These are phyloP conservation scores for Pholiota microspora DNA, from an alignment of 768 basidiomycete species.

Conservation along the genomic window DNA sequence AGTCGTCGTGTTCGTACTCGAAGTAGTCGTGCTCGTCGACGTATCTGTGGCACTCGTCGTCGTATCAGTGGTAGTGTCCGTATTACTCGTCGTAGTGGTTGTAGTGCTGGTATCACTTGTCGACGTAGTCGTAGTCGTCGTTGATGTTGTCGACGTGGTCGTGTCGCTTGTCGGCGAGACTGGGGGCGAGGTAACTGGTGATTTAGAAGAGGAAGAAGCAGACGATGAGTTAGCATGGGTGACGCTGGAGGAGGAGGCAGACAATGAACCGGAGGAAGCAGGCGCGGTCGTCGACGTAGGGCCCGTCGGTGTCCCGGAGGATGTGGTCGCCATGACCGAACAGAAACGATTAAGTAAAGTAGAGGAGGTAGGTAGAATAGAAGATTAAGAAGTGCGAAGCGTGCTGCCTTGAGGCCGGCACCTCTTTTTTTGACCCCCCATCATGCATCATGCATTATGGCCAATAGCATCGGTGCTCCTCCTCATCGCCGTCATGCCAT, in stretches of 20 bases:
- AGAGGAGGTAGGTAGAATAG: background rate
- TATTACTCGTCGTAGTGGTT: background rate
- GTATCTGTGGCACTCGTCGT: background rate
- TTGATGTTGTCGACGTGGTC: background rate
- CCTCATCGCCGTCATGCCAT: background rate
- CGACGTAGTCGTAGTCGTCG: background rate
- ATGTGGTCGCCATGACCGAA: background rate
- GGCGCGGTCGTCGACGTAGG: constrained; percentile 2
- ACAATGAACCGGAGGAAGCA: constrained; percentile 4
- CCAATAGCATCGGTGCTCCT: background rate
- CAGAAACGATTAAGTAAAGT: background rate
- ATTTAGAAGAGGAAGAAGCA: background rate
- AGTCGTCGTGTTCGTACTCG: constrained; percentile 4
- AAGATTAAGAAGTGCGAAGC: background rate
- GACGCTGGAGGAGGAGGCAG: background rate
- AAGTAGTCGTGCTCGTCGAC: background rate
- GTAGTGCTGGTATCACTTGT: background rate
- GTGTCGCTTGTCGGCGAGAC: background rate
- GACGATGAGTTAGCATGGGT: background rate
- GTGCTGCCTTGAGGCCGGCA: background rate
- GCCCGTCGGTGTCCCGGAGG: background rate
- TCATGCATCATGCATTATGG: too few species aligned
- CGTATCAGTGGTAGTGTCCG: background rate
- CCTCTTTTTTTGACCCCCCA: constrained; percentile 3
- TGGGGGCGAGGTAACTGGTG: background rate